Evolutionary conservation across 495 filamentous ascomycete genomes (phyloP).

Genomic region (Friedmanniomyces endolithicus): DNA sequence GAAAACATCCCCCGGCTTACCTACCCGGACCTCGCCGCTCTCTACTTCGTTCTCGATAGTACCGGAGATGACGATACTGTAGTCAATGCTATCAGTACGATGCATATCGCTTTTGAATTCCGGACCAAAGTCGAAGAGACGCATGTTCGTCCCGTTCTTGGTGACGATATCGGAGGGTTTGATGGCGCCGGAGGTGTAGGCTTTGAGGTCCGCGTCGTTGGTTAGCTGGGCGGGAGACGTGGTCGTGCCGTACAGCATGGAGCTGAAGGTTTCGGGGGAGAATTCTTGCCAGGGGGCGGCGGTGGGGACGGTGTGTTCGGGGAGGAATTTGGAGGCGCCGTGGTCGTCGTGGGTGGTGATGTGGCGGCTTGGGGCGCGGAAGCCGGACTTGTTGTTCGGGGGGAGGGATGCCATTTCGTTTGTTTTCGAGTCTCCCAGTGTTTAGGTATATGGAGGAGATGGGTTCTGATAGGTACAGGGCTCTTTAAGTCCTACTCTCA

Average conservation of each 20-base stretch:
- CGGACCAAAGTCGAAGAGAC: conserved; percentile 49
- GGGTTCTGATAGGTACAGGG: not conserved
- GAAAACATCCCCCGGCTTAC: conserved; percentile 47
- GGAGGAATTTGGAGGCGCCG: not conserved
- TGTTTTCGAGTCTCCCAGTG: not conserved
- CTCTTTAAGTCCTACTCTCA: not conserved
- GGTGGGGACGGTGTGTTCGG: not conserved
- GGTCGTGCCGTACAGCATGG: conserved; percentile 3
- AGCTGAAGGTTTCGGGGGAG: conserved; percentile 2
- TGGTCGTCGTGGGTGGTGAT: not conserved
- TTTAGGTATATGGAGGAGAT: not conserved
- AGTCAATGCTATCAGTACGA: conserved; percentile 58
- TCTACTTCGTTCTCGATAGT: conserved; percentile 48
- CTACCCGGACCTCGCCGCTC: conserved; percentile 36
- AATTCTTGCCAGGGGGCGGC: not conserved
- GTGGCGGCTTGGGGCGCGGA: not conserved
- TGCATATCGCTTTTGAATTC: conserved; percentile 47
- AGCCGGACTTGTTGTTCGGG: not conserved
- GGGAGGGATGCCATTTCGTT: not conserved
- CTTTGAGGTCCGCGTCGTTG: conserved; percentile 5
- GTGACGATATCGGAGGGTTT: conserved; percentile 23
- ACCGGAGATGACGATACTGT: conserved; percentile 61
- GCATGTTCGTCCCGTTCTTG: conserved; percentile 39
- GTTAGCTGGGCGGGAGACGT: not conserved
- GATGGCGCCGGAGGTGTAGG: conserved; percentile 4